A percentile compares a stretch with the other conserved stretches of the same genome.
Evolutionary conservation across 805 yeast species (phyloP).

Genomic region (Zygosaccharomyces siamensis): DNA sequence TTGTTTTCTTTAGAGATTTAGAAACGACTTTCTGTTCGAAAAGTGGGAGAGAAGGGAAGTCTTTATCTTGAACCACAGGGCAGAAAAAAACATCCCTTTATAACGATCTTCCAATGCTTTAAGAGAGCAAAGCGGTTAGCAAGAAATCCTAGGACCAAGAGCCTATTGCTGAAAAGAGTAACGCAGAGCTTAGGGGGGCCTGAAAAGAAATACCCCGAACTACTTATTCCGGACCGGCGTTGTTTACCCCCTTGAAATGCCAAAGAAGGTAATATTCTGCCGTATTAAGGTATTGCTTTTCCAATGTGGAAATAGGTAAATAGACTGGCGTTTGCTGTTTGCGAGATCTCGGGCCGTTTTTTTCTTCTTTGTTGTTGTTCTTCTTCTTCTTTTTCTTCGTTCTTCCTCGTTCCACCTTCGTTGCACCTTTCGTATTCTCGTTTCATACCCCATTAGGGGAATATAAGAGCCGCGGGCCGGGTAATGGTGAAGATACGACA

Average conservation of each 20-base stretch:
- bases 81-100: conserved; percentile 2
- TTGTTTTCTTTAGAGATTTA: not conserved
- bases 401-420: not conserved
- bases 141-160: conserved; percentile 1
- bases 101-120: not conserved
- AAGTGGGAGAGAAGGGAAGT: not conserved
- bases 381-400: not conserved
- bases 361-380: not conserved
- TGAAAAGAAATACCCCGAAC: not conserved
- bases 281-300: not conserved
- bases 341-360: not conserved
- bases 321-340: not conserved
- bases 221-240: conserved; percentile 1
- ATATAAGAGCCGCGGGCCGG: not conserved
- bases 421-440: not conserved
- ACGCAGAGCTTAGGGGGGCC: not conserved
- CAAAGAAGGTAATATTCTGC: not conserved
- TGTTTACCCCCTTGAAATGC: conserved; percentile 7
- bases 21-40: not conserved
- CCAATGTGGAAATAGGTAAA: not conserved
- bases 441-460: not conserved
- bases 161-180: conserved; percentile 3
- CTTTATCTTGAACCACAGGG: not conserved
- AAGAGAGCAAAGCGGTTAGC: conserved; percentile 6
- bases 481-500: not conserved